phyloP scores from a whole-genome alignment of 108 stramenopile genomes.

The Craspedostauros australis region DNA sequence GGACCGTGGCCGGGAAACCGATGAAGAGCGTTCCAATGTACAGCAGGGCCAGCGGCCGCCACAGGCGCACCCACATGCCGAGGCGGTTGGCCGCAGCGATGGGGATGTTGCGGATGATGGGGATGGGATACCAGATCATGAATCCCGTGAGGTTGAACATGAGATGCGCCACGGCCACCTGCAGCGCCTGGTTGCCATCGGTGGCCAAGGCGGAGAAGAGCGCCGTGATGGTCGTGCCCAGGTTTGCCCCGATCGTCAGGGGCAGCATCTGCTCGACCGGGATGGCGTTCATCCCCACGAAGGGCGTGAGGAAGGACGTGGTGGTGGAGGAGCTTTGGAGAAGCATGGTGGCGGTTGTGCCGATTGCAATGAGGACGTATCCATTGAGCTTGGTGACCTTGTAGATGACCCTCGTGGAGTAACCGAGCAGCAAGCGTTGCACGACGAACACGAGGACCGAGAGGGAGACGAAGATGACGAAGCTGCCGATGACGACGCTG shows the following conservation, averaged over 20 bases:
- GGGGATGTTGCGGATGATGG: conserved; percentile 48
- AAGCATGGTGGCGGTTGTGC: conserved; percentile 46
- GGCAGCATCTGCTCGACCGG: conserved; percentile 52
- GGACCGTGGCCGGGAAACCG: conserved; percentile 38
- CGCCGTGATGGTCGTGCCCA: conserved; percentile 60
- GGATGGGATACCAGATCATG: conserved; percentile 66
- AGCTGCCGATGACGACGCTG: conserved; percentile 37
- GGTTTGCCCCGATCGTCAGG: conserved; percentile 62
- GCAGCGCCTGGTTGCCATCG: conserved; percentile 35
- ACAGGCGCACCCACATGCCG: conserved; percentile 37
- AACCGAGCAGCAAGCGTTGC: conserved; percentile 21
- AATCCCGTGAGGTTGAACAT: conserved; percentile 70
- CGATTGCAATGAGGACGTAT: conserved; percentile 52
- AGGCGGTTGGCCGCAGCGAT: conserved; percentile 33
- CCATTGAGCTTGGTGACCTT: conserved; percentile 62
- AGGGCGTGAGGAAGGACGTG: conserved; percentile 55
- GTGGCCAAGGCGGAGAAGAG: conserved; percentile 51
- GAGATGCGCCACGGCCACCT: conserved; percentile 57
- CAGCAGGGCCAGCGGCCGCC: conserved; percentile 35
- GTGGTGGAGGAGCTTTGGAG: conserved; percentile 59
- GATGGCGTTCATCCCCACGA: conserved; percentile 53
- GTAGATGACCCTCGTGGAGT: conserved; percentile 44
- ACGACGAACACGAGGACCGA: conserved; percentile 51
- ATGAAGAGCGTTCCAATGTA: conserved; percentile 56
- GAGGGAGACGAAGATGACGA: conserved; percentile 48